Evolutionary conservation across 306 rosid genomes (phyloP).

Genomic region (Coriaria nepalensis): DNA sequence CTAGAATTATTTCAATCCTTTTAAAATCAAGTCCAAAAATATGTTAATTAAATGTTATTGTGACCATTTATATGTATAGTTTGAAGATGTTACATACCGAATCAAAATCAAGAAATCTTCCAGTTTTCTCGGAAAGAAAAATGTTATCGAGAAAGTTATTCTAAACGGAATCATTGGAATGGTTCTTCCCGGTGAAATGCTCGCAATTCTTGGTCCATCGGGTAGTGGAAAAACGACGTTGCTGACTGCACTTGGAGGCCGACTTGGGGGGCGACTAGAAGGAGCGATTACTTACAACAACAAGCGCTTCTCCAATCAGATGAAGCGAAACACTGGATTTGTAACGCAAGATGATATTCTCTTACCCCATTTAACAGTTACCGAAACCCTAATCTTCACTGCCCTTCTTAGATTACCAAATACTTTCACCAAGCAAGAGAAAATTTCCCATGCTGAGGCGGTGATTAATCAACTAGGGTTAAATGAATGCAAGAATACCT

Average conservation of each 20-base stretch:
- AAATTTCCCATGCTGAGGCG: slow-evolving; percentile 22
- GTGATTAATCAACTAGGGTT: slow-evolving; percentile 51
- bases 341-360: slow-evolving; percentile 59
- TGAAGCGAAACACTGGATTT: slow-evolving; percentile 50
- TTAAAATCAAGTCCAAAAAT: too few relatives aligned
- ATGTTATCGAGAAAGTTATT: slow-evolving; percentile 30
- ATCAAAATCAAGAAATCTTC: slow-evolving; percentile 23
- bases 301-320: slow-evolving; percentile 31
- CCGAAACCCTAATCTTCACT: slow-evolving; percentile 57
- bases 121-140: slow-evolving; percentile 17
- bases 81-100: slow-evolving; percentile 39
- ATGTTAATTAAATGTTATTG: too few relatives aligned
- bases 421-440: slow-evolving; percentile 23
- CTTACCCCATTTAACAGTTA: slow-evolving; percentile 30
- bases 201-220: slow-evolving; percentile 82
- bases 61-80: slow-evolving; percentile 17
- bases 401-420: slow-evolving; percentile 58
- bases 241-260: slow-evolving; percentile 54
- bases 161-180: slow-evolving; percentile 42
- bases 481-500: slow-evolving; percentile 38
- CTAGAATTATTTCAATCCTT: too few relatives aligned
- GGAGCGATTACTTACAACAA: slow-evolving; percentile 37
- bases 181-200: slow-evolving; percentile 59
- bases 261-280: slow-evolving; percentile 28
- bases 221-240: slow-evolving; percentile 87